A percentile compares a stretch with the other conserved stretches of the same genome.
Evolutionary conservation across 345 rosid species (phyloP).

Genomic region (Salix udensis): DNA sequence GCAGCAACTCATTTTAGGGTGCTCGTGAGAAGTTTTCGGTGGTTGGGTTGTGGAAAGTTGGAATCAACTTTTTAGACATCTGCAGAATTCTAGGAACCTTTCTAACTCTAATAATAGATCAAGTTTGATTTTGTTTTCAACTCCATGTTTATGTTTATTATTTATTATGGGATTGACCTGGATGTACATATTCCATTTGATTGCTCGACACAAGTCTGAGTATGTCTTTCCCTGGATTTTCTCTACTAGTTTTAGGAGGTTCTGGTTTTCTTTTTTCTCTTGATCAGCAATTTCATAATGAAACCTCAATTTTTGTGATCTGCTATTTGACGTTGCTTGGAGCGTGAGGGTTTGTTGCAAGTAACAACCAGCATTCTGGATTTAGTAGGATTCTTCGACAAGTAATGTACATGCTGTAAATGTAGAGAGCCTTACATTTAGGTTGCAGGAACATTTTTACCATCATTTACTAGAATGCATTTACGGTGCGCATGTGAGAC

Average conservation of each 20-base stretch:
- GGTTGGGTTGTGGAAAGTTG: conserved; percentile 19
- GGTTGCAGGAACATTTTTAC: too few species aligned
- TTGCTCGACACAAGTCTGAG: conserved; percentile 40
- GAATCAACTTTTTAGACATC: conserved; percentile 26
- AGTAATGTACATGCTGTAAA: too few species aligned
- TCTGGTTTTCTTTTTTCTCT: background rate
- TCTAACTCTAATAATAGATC: conserved; percentile 42
- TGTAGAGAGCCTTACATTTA: too few species aligned
- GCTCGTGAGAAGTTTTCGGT: conserved; percentile 21
- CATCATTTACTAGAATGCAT: too few species aligned
- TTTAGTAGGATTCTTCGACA: too few species aligned
- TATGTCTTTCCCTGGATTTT: conserved; percentile 21
- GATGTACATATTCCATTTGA: conserved; percentile 39
- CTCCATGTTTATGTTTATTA: background rate
- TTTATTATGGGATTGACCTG: conserved; percentile 19
- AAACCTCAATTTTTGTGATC: background rate
- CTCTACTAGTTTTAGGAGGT: conserved; percentile 7
- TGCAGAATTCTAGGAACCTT: conserved; percentile 45
- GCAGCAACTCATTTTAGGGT: conserved; percentile 39
- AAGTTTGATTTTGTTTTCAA: conserved; percentile 21
- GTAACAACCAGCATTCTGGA: too few species aligned
- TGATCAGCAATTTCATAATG: background rate
- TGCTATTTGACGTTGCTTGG: background rate
- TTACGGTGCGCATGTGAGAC: too few species aligned
- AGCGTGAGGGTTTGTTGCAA: too few species aligned